Evolutionary conservation across 2,329 filamentous ascomycete genomes (phyloP).

Genomic region (Curvularia eragrostidis): DNA sequence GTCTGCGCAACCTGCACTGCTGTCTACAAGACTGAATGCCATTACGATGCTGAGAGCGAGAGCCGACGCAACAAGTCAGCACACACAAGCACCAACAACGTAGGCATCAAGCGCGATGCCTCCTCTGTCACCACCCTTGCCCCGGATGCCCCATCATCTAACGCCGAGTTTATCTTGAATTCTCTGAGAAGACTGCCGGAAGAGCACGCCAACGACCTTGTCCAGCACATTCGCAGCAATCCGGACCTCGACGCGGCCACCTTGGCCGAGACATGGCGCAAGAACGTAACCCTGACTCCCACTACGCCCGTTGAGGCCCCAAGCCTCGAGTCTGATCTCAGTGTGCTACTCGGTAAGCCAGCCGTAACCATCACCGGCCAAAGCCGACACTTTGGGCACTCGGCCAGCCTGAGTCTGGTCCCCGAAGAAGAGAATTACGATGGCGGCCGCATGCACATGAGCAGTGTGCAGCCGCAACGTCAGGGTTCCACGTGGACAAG

Average conservation of each 20-base stretch:
- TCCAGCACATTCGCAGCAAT: constrained; percentile 54
- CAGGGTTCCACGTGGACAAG: constrained; percentile 61
- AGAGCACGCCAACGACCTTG: constrained; percentile 51
- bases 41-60: constrained; percentile 59
- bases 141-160: constrained; percentile 22
- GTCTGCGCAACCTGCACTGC: constrained; percentile 59
- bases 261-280: constrained; percentile 51
- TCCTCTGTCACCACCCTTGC: constrained; percentile 21
- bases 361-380: constrained; percentile 42
- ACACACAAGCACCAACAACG: constrained; percentile 29
- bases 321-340: constrained; percentile 47
- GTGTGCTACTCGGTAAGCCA: constrained; percentile 48
- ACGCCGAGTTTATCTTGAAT: constrained; percentile 51
- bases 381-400: constrained; percentile 49
- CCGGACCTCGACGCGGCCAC: constrained; percentile 49
- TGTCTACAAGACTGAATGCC: constrained; percentile 59
- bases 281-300: constrained; percentile 47
- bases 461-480: constrained; percentile 22
- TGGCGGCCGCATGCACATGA: constrained; percentile 21
- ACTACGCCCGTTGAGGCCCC: constrained; percentile 30
- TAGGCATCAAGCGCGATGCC: constrained; percentile 42
- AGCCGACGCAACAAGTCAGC: constrained; percentile 52
- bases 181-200: constrained; percentile 56
- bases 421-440: constrained; percentile 45
- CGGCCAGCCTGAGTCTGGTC: constrained; percentile 47